phyloP scores from a whole-genome alignment of 306 rosid genomes.

The Sindora glabra region DNA sequence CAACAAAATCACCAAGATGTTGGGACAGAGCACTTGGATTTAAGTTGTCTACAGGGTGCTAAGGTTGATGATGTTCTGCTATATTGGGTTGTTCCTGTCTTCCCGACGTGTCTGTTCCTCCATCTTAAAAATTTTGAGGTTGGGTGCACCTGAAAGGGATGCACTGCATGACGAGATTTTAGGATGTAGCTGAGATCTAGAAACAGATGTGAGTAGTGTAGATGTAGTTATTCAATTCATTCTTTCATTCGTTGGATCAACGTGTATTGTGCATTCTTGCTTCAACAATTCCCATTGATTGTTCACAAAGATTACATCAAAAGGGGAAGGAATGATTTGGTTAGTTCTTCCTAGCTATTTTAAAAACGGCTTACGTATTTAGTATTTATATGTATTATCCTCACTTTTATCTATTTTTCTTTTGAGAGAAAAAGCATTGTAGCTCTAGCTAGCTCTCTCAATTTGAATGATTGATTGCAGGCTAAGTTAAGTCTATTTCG shows the following conservation, averaged over 20 bases:
- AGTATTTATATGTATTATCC: too few species aligned
- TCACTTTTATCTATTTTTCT: neutral
- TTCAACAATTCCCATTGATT: neutral
- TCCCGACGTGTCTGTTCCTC: neutral
- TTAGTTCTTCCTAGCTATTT: neutral
- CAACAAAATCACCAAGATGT: conserved; percentile 4
- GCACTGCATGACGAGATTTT: neutral
- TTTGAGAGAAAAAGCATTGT: neutral
- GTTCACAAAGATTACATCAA: neutral
- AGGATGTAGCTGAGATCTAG: conserved; percentile 30
- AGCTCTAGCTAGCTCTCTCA: neutral
- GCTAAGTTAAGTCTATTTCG: neutral
- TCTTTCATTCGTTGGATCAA: conserved; percentile 45
- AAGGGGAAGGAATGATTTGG: too few species aligned
- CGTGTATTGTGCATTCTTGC: conserved; percentile 11
- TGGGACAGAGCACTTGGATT: conserved; percentile 12
- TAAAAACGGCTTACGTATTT: neutral
- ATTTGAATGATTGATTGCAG: neutral
- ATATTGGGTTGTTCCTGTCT: neutral
- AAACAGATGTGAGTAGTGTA: conserved; percentile 8
- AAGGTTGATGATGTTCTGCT: neutral
- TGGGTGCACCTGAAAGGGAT: neutral
- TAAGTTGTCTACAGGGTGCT: neutral
- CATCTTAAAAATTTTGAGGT: conserved; percentile 1
- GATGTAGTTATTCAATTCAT: conserved; percentile 38